Percentiles rank a stretch among this genome's conserved stretches.
phyloP scores from a whole-genome alignment of 441 rosid species.

The Mallotus repandus region DNA sequence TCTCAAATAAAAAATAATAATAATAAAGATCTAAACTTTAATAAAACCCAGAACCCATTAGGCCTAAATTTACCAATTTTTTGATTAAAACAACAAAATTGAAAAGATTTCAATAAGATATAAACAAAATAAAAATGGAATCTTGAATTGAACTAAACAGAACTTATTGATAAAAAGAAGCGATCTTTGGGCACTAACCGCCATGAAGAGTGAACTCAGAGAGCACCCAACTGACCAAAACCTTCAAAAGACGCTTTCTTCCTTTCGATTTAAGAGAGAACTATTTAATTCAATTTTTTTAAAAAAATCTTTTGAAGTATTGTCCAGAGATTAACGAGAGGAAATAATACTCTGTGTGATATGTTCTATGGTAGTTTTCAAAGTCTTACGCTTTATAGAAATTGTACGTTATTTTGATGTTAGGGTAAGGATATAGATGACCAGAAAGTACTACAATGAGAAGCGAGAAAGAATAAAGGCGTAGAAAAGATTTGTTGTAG shows the following conservation, averaged over 20 bases:
- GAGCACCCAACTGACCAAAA: background rate
- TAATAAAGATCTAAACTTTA: no score
- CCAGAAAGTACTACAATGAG: background rate
- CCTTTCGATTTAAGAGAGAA: background rate
- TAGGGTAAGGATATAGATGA: background rate
- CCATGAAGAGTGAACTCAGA: background rate
- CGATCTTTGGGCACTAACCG: no score
- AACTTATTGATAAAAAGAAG: no score
- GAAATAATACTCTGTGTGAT: background rate
- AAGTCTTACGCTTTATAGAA: background rate
- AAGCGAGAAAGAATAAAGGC: background rate
- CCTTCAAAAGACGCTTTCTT: no score
- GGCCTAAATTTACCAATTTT: no score
- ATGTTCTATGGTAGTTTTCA: background rate
- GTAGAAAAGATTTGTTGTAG: background rate
- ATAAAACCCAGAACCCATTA: no score
- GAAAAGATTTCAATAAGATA: no score
- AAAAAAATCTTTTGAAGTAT: background rate
- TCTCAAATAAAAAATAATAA: no score
- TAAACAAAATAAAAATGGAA: no score
- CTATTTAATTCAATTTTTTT: background rate
- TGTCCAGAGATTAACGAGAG: background rate
- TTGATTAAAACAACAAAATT: no score
- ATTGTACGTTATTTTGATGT: background rate
- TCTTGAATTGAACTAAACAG: no score